Conservation (phyloP, 1,139 yeast species). For the Taiozyma sp. region DNA sequence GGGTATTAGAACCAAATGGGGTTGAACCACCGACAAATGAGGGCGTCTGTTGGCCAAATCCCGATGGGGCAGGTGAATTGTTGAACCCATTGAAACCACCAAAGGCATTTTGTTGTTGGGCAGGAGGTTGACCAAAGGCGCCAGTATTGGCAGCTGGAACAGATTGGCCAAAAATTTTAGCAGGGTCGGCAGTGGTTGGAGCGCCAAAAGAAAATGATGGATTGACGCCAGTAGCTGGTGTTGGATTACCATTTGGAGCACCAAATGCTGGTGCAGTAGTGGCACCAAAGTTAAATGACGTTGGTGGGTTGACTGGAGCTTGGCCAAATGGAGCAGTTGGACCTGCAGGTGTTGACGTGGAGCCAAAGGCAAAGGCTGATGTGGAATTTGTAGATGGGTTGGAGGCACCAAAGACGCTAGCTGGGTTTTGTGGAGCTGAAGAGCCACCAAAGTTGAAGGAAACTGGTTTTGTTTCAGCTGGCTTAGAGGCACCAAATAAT, state of each 20-base stretch:
- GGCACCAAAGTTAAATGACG: slow-evolving; percentile 16
- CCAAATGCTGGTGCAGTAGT: not conserved
- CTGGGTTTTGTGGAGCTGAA: slow-evolving; percentile 15
- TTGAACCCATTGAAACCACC: slow-evolving; percentile 7
- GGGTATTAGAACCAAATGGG: slow-evolving; percentile 15
- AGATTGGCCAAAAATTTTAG: slow-evolving; percentile 10
- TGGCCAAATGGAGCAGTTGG: slow-evolving; percentile 6
- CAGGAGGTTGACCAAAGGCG: slow-evolving; percentile 9
- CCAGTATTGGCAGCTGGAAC: slow-evolving; percentile 9
- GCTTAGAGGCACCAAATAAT: not conserved
- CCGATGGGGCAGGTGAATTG: slow-evolving; percentile 14
- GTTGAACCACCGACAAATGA: slow-evolving; percentile 5
- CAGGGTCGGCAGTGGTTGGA: slow-evolving; percentile 7
- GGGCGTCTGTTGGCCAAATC: slow-evolving; percentile 16
- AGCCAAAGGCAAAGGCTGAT: slow-evolving; percentile 14
- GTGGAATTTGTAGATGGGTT: slow-evolving; percentile 3
- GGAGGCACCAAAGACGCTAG: slow-evolving; percentile 16
- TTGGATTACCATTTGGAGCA: slow-evolving; percentile 2
- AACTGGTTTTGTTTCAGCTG: slow-evolving; percentile 1
- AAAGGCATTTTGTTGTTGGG: slow-evolving; percentile 13
- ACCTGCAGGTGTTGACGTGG: slow-evolving; percentile 9
- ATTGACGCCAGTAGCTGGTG: slow-evolving; percentile 3
- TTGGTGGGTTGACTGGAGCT: slow-evolving; percentile 1
- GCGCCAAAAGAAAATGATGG: slow-evolving; percentile 15
- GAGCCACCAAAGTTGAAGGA: slow-evolving; percentile 6